Conservation (phyloP, 495 filamentous ascomycete genomes). For the Baudoinia panamericana region DNA sequence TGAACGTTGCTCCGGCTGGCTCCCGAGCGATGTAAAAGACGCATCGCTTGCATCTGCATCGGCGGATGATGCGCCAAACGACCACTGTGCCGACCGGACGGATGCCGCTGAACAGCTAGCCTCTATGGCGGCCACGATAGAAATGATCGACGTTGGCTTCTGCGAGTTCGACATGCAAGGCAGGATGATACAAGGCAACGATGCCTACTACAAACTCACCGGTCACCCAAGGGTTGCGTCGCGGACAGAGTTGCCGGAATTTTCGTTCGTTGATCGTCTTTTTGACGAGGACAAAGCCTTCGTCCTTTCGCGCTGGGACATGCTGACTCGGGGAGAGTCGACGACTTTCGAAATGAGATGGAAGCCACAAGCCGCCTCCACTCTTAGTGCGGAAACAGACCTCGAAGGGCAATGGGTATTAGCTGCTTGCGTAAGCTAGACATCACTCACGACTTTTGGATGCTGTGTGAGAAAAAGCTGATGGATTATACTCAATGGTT, state of each 20-base stretch:
- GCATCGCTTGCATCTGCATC: no score
- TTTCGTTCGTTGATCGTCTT: neutral
- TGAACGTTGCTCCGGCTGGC: no score
- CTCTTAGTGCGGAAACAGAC: neutral
- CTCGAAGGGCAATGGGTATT: neutral
- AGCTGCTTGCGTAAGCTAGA: neutral
- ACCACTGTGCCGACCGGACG: no score
- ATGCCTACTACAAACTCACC: neutral
- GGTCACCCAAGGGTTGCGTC: neutral
- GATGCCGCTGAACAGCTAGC: neutral
- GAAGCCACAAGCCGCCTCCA: neutral
- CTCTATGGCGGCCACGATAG: neutral
- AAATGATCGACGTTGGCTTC: neutral
- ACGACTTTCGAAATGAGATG: constrained; percentile 1
- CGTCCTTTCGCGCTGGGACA: neutral
- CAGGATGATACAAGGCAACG: neutral
- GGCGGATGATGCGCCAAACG: no score
- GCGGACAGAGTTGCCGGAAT: neutral
- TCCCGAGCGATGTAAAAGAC: no score
- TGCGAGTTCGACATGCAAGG: neutral
- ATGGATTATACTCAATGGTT: no score
- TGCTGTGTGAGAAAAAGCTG: no score
- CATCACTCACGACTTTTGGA: no score
- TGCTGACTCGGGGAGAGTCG: neutral
- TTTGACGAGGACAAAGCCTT: neutral